Evolutionary conservation across 2,329 filamentous ascomycete species (phyloP).

Genomic region (Exophiala viscosa): DNA sequence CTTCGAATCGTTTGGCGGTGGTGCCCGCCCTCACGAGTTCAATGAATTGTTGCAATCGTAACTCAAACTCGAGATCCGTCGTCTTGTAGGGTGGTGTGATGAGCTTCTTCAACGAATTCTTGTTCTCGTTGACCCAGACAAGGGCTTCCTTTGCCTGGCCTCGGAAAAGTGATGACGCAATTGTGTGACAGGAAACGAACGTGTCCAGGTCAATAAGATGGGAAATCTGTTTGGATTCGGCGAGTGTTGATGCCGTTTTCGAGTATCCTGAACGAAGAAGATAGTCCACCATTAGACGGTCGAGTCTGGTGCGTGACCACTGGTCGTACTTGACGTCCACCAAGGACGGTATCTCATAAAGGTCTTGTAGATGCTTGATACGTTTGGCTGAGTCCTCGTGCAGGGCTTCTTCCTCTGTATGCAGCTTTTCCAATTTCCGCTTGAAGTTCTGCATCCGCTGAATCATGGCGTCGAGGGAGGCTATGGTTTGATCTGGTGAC

Average conservation of each 20-base stretch:
- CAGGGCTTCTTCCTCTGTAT: constrained; percentile 74
- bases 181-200: constrained; percentile 75
- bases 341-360: constrained; percentile 74
- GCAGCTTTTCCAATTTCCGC: constrained; percentile 73
- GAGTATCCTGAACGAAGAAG: constrained; percentile 79
- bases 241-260: constrained; percentile 70
- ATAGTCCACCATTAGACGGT: constrained; percentile 88
- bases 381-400: constrained; percentile 73
- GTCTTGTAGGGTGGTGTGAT: constrained; percentile 32
- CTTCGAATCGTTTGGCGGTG: constrained; percentile 65
- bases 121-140: constrained; percentile 89
- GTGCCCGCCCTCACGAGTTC: constrained; percentile 73
- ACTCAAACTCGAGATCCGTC: constrained; percentile 78
- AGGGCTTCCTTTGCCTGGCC: constrained; percentile 75
- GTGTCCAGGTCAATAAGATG: constrained; percentile 85
- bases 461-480: constrained; percentile 79
- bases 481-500: constrained; percentile 67
- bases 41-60: constrained; percentile 91
- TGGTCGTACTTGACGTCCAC: constrained; percentile 90
- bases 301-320: constrained; percentile 78
- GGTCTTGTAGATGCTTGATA: constrained; percentile 72
- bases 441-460: constrained; percentile 80
- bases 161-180: constrained; percentile 67
- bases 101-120: constrained; percentile 84
- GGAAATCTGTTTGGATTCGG: constrained; percentile 69